Evolutionary conservation across 2,329 filamentous ascomycete genomes (phyloP).

Genomic region (Cytospora piceicola): DNA sequence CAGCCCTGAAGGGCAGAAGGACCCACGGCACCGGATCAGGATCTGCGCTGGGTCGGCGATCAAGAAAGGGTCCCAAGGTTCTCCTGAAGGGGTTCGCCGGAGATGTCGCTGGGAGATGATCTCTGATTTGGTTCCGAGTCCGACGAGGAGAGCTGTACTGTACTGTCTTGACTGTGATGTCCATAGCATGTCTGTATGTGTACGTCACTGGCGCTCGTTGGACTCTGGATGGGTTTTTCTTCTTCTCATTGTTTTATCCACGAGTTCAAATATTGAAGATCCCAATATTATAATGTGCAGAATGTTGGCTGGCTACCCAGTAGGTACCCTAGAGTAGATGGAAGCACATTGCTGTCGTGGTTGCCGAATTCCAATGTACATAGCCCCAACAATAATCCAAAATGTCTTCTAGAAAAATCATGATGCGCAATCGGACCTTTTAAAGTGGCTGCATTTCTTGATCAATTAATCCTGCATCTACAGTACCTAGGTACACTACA

Average conservation of each 20-base stretch:
- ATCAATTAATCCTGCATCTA: neutral
- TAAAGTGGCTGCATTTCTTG: neutral
- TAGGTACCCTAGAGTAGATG: too few species aligned
- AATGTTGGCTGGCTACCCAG: neutral
- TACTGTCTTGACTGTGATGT: neutral
- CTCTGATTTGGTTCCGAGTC: neutral
- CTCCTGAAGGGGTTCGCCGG: neutral
- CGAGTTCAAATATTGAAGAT: neutral
- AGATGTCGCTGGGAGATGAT: neutral
- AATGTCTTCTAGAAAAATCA: neutral
- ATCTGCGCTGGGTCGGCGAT: conserved; percentile 4
- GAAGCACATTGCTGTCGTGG: neutral
- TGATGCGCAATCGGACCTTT: neutral
- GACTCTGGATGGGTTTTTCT: neutral
- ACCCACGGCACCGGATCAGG: conserved; percentile 2
- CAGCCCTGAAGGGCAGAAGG: neutral
- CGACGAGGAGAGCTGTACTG: neutral
- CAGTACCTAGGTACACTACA: neutral
- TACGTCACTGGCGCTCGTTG: neutral
- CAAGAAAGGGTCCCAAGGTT: neutral
- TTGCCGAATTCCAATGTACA: neutral
- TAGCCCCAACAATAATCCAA: too few species aligned
- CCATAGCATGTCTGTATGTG: neutral
- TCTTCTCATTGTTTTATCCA: neutral
- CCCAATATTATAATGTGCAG: neutral